A percentile compares a stretch with the other conserved stretches of the same genome.
Conservation (phyloP, 2,329 filamentous ascomycete genomes). For the Fusarium subglutinans region DNA sequence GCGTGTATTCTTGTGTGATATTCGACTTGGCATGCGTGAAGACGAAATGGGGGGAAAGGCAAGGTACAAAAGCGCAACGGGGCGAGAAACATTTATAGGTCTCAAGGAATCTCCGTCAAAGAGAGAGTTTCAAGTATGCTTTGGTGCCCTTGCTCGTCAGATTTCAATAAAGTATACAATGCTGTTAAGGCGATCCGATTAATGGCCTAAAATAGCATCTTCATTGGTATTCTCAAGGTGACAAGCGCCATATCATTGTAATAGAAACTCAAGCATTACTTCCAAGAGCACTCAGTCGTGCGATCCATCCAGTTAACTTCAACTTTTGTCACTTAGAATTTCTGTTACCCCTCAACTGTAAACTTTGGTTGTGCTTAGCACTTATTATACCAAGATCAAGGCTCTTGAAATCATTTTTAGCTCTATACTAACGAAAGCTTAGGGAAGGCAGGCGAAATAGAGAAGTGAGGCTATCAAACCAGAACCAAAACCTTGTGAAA, state of each 20-base stretch:
- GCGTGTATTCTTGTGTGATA: too few relatives aligned
- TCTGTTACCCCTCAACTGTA: background rate
- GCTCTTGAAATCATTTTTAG: background rate
- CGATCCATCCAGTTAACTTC: background rate
- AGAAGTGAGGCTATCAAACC: background rate
- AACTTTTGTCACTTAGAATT: background rate
- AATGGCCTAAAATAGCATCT: background rate
- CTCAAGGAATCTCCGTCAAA: too few relatives aligned
- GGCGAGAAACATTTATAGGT: too few relatives aligned
- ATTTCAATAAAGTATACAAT: background rate
- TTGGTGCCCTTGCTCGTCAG: background rate
- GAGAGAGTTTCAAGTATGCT: too few relatives aligned
- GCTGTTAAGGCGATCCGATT: rapidly evolving
- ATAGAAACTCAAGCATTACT: background rate
- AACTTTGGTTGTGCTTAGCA: background rate
- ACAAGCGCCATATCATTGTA: background rate
- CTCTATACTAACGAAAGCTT: background rate
- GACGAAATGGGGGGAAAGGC: background rate
- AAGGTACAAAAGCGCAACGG: background rate
- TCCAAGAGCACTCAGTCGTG: background rate
- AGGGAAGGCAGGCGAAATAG: background rate
- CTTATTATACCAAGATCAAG: background rate
- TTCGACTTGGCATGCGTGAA: too few relatives aligned
- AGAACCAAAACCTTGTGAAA: background rate
- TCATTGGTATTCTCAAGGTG: background rate